Evolutionary conservation across 805 yeast species (phyloP).

Genomic region (Brettanomyces anomalus): DNA sequence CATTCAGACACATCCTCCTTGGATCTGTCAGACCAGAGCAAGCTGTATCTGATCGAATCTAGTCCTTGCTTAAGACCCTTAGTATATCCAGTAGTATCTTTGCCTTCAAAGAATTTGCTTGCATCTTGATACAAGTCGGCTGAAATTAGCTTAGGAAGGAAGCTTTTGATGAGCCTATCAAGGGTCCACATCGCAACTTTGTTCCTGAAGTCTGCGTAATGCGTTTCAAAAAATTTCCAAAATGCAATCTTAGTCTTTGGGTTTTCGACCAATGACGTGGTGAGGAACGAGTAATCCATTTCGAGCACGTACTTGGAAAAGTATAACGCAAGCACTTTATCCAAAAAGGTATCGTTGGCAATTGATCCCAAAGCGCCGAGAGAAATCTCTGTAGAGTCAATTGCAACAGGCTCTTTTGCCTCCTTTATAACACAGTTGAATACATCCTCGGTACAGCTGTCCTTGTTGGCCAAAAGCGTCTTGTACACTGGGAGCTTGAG

Average conservation of each 20-base stretch:
- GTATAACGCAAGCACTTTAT: slow-evolving; percentile 31
- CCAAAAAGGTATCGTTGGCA: slow-evolving; percentile 26
- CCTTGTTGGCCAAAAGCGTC: slow-evolving; percentile 32
- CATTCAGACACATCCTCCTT: slow-evolving; percentile 32
- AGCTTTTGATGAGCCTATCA: slow-evolving; percentile 26
- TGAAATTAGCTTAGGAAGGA: slow-evolving; percentile 28
- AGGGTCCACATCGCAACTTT: slow-evolving; percentile 30
- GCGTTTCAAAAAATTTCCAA: slow-evolving; percentile 41
- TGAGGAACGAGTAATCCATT: slow-evolving; percentile 52
- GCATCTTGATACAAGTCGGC: slow-evolving; percentile 29
- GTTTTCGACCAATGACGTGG: slow-evolving; percentile 38
- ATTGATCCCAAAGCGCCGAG: slow-evolving; percentile 45
- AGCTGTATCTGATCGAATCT: slow-evolving; percentile 43
- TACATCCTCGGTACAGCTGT: slow-evolving; percentile 24
- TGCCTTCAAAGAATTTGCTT: slow-evolving; percentile 33
- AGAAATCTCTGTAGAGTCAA: slow-evolving; percentile 53
- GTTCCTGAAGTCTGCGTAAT: slow-evolving; percentile 36
- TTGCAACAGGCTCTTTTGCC: slow-evolving; percentile 39
- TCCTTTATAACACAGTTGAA: slow-evolving; percentile 37
- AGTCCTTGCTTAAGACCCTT: slow-evolving; percentile 46
- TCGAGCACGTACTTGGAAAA: slow-evolving; percentile 38
- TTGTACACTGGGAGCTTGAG: slow-evolving; percentile 34
- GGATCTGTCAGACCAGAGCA: slow-evolving; percentile 44
- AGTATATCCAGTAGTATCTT: slow-evolving; percentile 47
- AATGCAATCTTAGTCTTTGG: slow-evolving; percentile 31